A percentile compares a stretch with the other conserved stretches of the same genome.
These are phyloP conservation scores for Komagataella phaffii DNA, from an alignment of 805 yeast genomes.

Conservation along the genomic window DNA sequence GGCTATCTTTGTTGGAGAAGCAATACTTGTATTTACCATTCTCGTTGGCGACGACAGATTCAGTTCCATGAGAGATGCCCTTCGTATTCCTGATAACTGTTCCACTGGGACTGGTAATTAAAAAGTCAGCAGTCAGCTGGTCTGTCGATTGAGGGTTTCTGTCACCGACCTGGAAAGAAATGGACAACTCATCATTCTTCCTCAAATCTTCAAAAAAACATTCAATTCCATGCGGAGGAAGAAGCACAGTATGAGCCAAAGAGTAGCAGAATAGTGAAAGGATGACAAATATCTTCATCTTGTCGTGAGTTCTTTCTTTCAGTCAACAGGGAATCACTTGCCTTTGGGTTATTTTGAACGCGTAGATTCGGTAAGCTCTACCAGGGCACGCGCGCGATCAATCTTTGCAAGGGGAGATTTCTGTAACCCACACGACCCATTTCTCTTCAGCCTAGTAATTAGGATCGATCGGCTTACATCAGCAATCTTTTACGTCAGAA, in stretches of 20 bases:
- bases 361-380: not conserved
- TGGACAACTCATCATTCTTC: constrained; percentile 74
- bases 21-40: constrained; percentile 78
- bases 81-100: constrained; percentile 34
- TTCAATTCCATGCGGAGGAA: constrained; percentile 73
- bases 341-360: not conserved
- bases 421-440: not conserved
- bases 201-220: constrained; percentile 82
- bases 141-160: constrained; percentile 61
- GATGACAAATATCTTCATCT: not conserved
- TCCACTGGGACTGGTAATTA: constrained; percentile 26
- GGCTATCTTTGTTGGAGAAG: constrained; percentile 75
- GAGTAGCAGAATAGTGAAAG: constrained; percentile 7
- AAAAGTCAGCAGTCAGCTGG: constrained; percentile 57
- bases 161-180: constrained; percentile 88
- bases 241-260: constrained; percentile 65
- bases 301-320: not conserved
- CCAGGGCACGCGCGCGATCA: not conserved
- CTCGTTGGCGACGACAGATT: constrained; percentile 46
- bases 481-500: not conserved
- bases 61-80: constrained; percentile 72
- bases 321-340: not conserved
- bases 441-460: not conserved
- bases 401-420: not conserved
- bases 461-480: not conserved